Conservation (phyloP, 257 asterid genomes). For the Linaria vulgaris region DNA sequence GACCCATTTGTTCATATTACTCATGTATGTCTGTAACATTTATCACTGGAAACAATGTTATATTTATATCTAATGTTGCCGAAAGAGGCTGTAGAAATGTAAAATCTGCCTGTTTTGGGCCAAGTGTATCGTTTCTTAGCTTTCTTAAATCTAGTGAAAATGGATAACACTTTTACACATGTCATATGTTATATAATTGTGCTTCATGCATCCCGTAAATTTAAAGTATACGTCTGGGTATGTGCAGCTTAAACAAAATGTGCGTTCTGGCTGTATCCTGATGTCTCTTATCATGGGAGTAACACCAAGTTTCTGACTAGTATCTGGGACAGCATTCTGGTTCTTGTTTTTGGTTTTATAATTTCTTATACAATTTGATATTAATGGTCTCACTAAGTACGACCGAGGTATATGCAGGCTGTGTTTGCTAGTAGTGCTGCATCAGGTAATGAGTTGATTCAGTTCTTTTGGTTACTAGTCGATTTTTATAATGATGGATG, state of each 20-base stretch:
- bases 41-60: constrained; percentile 5
- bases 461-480: too few relatives aligned
- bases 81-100: neutral
- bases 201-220: neutral
- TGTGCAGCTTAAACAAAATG: neutral
- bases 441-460: constrained; percentile 59
- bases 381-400: too few relatives aligned
- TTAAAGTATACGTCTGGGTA: neutral
- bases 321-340: too few relatives aligned
- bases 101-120: neutral
- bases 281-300: too few relatives aligned
- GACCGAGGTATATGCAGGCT: constrained; percentile 96
- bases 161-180: neutral
- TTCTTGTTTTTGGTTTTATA: too few relatives aligned
- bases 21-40: constrained; percentile 7
- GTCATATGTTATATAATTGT: neutral
- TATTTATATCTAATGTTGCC: constrained; percentile 21
- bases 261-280: too few relatives aligned
- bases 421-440: constrained; percentile 90
- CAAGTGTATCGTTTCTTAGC: neutral
- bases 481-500: neutral
- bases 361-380: too few relatives aligned
- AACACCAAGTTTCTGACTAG: too few relatives aligned
- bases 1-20: constrained; percentile 5
- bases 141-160: neutral